Percentiles rank a stretch among this genome's conserved stretches.
phyloP scores from a whole-genome alignment of 257 asterid species.

The Anisodus tanguticus region DNA sequence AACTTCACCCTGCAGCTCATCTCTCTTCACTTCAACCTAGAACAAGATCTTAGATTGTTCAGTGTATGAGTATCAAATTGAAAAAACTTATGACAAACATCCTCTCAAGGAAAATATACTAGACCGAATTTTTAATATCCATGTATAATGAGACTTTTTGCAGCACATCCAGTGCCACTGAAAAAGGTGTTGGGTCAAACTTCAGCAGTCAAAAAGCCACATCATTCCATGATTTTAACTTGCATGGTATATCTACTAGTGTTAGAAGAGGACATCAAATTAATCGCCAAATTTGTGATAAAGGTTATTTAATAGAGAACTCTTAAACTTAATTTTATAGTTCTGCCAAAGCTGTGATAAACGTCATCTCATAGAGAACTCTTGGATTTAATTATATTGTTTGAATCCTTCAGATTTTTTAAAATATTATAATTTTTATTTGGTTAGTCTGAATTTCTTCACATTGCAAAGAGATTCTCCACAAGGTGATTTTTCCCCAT shows the following conservation, averaged over 20 bases:
- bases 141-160: background rate
- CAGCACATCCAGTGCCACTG: background rate
- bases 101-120: background rate
- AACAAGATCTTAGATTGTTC: slow-evolving; percentile 31
- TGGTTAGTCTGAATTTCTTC: background rate
- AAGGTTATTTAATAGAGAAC: slow-evolving; percentile 20
- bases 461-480: background rate
- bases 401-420: background rate
- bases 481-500: background rate
- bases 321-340: background rate
- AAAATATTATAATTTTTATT: background rate
- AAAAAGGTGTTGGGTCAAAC: background rate
- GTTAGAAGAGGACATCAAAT: background rate
- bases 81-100: background rate
- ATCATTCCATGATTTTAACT: slow-evolving; percentile 1
- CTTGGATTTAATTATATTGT: background rate
- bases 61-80: background rate
- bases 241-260: slow-evolving; percentile 12
- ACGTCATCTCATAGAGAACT: background rate
- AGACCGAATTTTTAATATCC: slow-evolving; percentile 4
- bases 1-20: slow-evolving; percentile 69
- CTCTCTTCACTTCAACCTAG: slow-evolving; percentile 88
- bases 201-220: background rate
- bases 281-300: background rate
- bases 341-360: background rate